Percentiles rank a stretch among this genome's conserved stretches.
Conservation (phyloP, 768 basidiomycete genomes). For the Saitozyma podzolica region DNA sequence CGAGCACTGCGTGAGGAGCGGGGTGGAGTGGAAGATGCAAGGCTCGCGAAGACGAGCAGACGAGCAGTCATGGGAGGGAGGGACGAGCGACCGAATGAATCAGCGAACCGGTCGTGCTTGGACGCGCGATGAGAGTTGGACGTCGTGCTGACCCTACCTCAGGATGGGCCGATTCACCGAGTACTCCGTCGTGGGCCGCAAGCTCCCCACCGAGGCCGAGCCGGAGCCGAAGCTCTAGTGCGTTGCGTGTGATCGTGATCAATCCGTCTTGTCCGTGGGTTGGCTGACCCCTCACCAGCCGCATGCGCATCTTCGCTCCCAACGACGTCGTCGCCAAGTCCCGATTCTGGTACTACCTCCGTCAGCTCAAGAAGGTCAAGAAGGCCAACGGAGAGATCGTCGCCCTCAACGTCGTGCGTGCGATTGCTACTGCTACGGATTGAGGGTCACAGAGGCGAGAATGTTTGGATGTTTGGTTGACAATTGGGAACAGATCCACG, state of each 20-base stretch:
- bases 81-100: neutral
- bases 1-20: neutral
- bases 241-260: conserved; percentile 19
- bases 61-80: neutral
- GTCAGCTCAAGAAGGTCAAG: conserved; percentile 98
- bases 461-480: conserved; percentile 3
- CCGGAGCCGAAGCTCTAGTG: conserved; percentile 92
- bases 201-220: conserved; percentile 88
- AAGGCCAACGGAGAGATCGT: conserved; percentile 99
- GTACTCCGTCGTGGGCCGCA: conserved; percentile 96
- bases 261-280: too few species aligned
- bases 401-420: conserved; percentile 92
- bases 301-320: conserved; percentile 98
- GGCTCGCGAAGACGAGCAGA: conserved; percentile 20
- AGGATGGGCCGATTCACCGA: conserved; percentile 63
- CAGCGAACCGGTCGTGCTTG: neutral
- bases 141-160: conserved; percentile 17
- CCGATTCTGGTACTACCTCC: conserved; percentile 99
- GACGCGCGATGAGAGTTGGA: conserved; percentile 1
- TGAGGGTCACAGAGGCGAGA: neutral
- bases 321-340: conserved; percentile 99
- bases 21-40: too few species aligned
- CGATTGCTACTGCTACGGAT: conserved; percentile 51
- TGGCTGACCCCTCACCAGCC: conserved; percentile 48
- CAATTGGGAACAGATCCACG: conserved; percentile 69